phyloP scores from a whole-genome alignment of 805 yeast species.

The Cyberlindnera meyerae region DNA sequence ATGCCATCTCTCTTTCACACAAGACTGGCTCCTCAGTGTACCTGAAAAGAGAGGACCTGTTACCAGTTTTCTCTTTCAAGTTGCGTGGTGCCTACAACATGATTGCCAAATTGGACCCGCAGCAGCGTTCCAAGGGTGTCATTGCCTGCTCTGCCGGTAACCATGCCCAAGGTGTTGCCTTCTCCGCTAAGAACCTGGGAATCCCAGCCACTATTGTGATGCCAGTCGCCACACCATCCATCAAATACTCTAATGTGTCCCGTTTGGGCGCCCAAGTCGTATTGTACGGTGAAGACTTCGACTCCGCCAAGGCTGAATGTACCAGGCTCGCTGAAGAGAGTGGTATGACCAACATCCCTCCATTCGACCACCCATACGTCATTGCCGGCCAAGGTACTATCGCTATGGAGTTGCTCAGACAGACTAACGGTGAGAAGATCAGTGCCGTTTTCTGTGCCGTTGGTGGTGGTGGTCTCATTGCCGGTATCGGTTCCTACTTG shows the following conservation, averaged over 20 bases:
- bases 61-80: slow-evolving; percentile 95
- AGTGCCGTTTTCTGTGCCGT: slow-evolving; percentile 88
- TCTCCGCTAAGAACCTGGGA: slow-evolving; percentile 74
- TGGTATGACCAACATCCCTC: slow-evolving; percentile 89
- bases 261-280: slow-evolving; percentile 94
- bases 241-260: slow-evolving; percentile 86
- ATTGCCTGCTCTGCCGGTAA: slow-evolving; percentile 99
- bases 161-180: slow-evolving; percentile 99
- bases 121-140: slow-evolving; percentile 69
- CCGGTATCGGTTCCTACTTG: slow-evolving; percentile 87
- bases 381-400: slow-evolving; percentile 99
- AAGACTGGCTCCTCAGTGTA: slow-evolving; percentile 70
- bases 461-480: slow-evolving; percentile 96
- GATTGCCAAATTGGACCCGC: slow-evolving; percentile 79
- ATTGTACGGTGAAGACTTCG: slow-evolving; percentile 89
- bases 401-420: slow-evolving; percentile 89
- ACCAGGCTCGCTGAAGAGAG: slow-evolving; percentile 60
- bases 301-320: slow-evolving; percentile 91
- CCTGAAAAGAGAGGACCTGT: slow-evolving; percentile 85
- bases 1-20: slow-evolving; percentile 70
- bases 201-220: slow-evolving; percentile 96
- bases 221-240: slow-evolving; percentile 97
- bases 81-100: slow-evolving; percentile 96
- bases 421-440: slow-evolving; percentile 68
- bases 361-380: slow-evolving; percentile 95